Base-by-base conservation (phyloP, 2,329 filamentous ascomycete species). In the Pseudocercospora crystallina region DNA sequence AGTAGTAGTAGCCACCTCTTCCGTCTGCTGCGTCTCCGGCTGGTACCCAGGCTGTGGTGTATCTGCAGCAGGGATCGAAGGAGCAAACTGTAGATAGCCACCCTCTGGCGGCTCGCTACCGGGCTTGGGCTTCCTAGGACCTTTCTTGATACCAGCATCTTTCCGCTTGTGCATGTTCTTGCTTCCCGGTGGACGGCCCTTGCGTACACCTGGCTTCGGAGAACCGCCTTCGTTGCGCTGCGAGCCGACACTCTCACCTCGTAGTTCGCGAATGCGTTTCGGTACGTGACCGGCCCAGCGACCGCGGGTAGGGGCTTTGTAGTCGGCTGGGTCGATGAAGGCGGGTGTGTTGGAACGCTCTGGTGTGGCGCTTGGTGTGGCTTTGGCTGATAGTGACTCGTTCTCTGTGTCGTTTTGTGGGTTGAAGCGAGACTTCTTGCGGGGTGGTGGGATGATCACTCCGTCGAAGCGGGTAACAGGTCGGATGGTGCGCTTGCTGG, bases 71-170 rank as follows among this genome's bases (percentile, higher is more conserved):
- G n/a, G n/a, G n/a, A n/a, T n/a, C n/a, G n/a, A n/a, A n/a, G 20
- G 20, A 26, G 20, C 20, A 26, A 26, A 26, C 20, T 26, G 20
- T 7, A 26, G 7, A 26, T 26, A 26, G 4, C 20, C 20, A 26
- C 20, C 20, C 20, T 26, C 20, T 26, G 20, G 20, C 20, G 20
- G 20, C 20, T 7, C 20, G 20, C 20, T 7, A 7, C 4, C 3
- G 20, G 20, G 20, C 7, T 26, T 26, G 20, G 20, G 20, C 51
- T 65, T 65, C 11, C 75, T 64, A 5, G 75, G 75, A 2, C 75
- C 75, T 51, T 78, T 78, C 54, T 76, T 76, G 49, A 77, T 69
- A 2, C 75, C 75, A 30, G 71, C 75, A 53, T 77, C 76, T 43
- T 71, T 73, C 14, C 76, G 66, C 49, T 72, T 67, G 20, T 70